These are phyloP conservation scores for Suillus discolor DNA, from an alignment of 768 basidiomycete genomes.

Conservation along the genomic window DNA sequence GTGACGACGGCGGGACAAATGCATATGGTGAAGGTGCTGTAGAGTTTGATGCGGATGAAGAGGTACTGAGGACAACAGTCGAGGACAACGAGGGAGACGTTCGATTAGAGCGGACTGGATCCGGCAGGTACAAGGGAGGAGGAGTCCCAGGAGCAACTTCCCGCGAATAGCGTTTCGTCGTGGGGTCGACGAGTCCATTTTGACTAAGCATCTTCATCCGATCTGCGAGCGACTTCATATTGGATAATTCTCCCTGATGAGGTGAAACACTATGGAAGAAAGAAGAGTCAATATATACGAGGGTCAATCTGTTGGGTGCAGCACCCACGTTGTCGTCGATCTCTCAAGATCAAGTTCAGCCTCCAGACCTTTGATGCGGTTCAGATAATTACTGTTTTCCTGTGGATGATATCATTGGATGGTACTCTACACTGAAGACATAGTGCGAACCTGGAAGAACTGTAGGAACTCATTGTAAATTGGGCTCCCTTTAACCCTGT, in stretches of 20 bases:
- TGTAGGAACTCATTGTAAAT: slow-evolving; percentile 65
- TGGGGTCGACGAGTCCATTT: slow-evolving; percentile 64
- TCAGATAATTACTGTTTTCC: slow-evolving; percentile 40
- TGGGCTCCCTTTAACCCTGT: slow-evolving; percentile 52
- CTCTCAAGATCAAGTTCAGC: slow-evolving; percentile 49
- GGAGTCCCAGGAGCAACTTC: slow-evolving; percentile 45
- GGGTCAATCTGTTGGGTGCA: slow-evolving; percentile 13
- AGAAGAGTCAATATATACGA: slow-evolving; percentile 16
- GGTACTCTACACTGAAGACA: slow-evolving; percentile 12
- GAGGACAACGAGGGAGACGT: slow-evolving; percentile 37
- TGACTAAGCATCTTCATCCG: slow-evolving; percentile 75
- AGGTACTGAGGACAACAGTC: slow-evolving; percentile 13
- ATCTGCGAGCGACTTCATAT: slow-evolving; percentile 70
- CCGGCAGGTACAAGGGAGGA: slow-evolving; percentile 33
- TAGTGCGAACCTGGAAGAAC: slow-evolving; percentile 60
- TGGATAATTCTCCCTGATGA: slow-evolving; percentile 30
- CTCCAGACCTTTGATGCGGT: slow-evolving; percentile 48
- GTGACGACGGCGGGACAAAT: slow-evolving; percentile 67
- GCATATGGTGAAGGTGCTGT: slow-evolving; percentile 55
- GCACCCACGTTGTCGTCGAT: slow-evolving; percentile 33
- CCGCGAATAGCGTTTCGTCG: slow-evolving; percentile 60
- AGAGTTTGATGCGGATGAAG: slow-evolving; percentile 32
- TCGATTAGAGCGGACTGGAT: slow-evolving; percentile 38
- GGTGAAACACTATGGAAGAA: slow-evolving; percentile 15
- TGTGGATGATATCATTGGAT: slow-evolving; percentile 31